phyloP scores from a whole-genome alignment of 169 alveolate genomes.

The Cryptosporidium sp. region DNA sequence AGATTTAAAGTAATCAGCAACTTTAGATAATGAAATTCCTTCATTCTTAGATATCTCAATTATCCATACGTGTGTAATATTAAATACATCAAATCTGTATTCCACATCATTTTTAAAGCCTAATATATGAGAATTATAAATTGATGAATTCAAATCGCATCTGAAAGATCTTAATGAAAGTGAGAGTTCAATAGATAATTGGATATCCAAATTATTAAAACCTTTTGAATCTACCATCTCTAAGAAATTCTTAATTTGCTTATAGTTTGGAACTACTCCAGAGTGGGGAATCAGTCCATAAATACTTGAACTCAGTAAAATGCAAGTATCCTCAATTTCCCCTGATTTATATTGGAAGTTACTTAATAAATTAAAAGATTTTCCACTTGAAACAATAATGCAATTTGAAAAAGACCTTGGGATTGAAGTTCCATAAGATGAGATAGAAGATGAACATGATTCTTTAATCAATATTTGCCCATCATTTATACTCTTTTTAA shows the following conservation, averaged over 20 bases:
- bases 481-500: background rate
- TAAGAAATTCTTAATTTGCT: constrained; percentile 1
- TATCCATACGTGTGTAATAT: constrained; percentile 49
- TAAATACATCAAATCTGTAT: constrained; percentile 48
- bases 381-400: background rate
- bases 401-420: constrained; percentile 59
- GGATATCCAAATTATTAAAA: background rate
- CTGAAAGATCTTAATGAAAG: constrained; percentile 55
- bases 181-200: constrained; percentile 38
- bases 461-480: background rate
- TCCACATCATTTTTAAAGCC: constrained; percentile 18
- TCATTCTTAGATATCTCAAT: constrained; percentile 11
- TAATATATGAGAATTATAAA: constrained; percentile 24
- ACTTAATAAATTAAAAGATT: background rate
- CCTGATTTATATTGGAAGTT: constrained; percentile 20
- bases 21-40: background rate
- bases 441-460: constrained; percentile 23
- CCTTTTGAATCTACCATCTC: background rate
- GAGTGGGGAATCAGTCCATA: constrained; percentile 51
- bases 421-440: constrained; percentile 57
- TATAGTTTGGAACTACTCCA: background rate
- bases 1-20: constrained; percentile 23
- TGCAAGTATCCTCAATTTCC: background rate
- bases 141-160: constrained; percentile 34
- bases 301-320: constrained; percentile 36